Percentiles rank a stretch among this genome's conserved stretches.
phyloP scores from a whole-genome alignment of 2,329 filamentous ascomycete genomes.

The Paracorniculantispora psalliotae region DNA sequence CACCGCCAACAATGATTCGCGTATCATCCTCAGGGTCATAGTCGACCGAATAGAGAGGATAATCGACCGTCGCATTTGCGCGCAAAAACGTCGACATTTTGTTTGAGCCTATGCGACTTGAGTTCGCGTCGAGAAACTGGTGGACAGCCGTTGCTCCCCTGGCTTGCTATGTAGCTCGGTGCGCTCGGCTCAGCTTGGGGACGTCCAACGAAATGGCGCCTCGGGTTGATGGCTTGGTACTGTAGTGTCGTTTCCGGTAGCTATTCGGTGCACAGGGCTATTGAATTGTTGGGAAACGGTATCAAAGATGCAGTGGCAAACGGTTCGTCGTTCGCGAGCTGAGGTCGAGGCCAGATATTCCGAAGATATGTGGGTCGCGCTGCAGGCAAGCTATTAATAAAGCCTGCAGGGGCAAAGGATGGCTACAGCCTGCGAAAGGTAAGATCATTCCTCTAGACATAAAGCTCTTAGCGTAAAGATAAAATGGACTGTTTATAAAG shows the following conservation, averaged over 20 bases:
- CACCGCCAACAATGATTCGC: constrained; percentile 77
- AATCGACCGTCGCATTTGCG: constrained; percentile 66
- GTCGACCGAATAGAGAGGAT: constrained; percentile 81
- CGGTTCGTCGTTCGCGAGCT: not conserved
- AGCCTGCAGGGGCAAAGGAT: not conserved
- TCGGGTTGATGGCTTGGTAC: not conserved
- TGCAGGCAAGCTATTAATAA: not conserved
- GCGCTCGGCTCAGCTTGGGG: not conserved
- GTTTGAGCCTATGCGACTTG: not conserved
- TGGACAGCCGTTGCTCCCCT: not conserved
- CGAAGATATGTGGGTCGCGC: constrained; percentile 10
- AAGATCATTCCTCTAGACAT: not conserved
- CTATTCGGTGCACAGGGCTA: too few species aligned
- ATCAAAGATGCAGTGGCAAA: not conserved
- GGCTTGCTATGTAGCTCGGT: not conserved
- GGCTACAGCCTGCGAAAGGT: not conserved
- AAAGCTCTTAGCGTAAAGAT: not conserved
- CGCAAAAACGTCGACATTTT: constrained; percentile 39
- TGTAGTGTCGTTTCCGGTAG: not conserved
- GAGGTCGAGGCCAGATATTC: constrained; percentile 12
- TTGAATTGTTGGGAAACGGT: not conserved
- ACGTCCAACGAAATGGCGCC: not conserved
- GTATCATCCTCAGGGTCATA: constrained; percentile 78
- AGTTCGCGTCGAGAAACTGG: not conserved
- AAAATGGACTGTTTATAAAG: too few species aligned